Evolutionary conservation across 495 filamentous ascomycete species (phyloP).

Genomic region (Hypoxylon fuscum): DNA sequence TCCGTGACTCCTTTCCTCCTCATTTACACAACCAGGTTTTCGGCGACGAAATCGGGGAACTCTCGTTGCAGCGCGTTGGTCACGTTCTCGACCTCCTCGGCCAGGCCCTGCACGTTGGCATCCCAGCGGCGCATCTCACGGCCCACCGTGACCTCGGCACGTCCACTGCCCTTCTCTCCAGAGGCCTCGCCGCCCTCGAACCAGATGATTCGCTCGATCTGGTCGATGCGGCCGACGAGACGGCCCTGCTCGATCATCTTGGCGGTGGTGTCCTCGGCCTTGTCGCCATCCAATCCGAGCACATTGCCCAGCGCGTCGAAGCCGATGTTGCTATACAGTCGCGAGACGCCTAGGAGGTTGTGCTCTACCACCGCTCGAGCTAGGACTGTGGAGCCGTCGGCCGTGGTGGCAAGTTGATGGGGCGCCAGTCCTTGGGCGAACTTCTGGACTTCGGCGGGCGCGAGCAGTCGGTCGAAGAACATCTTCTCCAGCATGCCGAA

Average conservation of each 20-base stretch:
- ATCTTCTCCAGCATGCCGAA: conserved; percentile 96
- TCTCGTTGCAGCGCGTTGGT: conserved; percentile 76
- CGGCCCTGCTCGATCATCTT: conserved; percentile 95
- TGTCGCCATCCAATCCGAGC: conserved; percentile 79
- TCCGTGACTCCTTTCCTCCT: background rate
- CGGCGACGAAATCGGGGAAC: conserved; percentile 68
- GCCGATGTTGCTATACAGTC: conserved; percentile 88
- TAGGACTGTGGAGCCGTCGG: conserved; percentile 92
- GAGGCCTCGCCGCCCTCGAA: conserved; percentile 79
- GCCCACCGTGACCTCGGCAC: conserved; percentile 66
- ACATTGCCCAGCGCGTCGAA: conserved; percentile 79
- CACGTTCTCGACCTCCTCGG: conserved; percentile 89
- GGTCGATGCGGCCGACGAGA: conserved; percentile 87
- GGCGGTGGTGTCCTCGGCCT: conserved; percentile 91
- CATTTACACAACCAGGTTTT: conserved; percentile 51
- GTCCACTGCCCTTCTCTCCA: conserved; percentile 67
- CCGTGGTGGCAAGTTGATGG: conserved; percentile 88
- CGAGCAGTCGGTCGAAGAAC: conserved; percentile 88
- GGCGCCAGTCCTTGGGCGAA: conserved; percentile 82
- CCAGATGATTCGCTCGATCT: conserved; percentile 87
- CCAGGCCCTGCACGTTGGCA: conserved; percentile 80
- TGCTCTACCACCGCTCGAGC: conserved; percentile 95
- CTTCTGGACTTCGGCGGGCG: conserved; percentile 79
- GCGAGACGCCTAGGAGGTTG: conserved; percentile 86
- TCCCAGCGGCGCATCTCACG: conserved; percentile 87